These are phyloP conservation scores for Globisporangium recalcitrans DNA, from an alignment of 352 stramenopile genomes.

Conservation along the genomic window DNA sequence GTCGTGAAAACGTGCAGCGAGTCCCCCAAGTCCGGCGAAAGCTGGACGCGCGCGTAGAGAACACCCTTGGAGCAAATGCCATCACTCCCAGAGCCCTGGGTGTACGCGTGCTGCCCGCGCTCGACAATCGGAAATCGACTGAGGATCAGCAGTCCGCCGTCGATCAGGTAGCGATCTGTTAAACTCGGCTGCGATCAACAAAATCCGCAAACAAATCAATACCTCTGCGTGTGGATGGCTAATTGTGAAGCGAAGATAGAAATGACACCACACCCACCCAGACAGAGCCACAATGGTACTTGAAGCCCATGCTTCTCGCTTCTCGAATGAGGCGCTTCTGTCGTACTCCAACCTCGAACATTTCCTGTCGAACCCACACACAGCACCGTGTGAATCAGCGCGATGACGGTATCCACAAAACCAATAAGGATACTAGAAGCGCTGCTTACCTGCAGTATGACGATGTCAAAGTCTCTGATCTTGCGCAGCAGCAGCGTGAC, in stretches of 20 bases:
- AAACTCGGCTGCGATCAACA: slow-evolving; percentile 26
- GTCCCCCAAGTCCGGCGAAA: slow-evolving; percentile 59
- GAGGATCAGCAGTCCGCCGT: slow-evolving; percentile 76
- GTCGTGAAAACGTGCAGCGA: slow-evolving; percentile 82
- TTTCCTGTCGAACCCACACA: slow-evolving; percentile 35
- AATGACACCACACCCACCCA: slow-evolving; percentile 25
- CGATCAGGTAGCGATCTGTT: slow-evolving; percentile 50
- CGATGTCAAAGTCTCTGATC: slow-evolving; percentile 65
- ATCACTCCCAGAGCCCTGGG: slow-evolving; percentile 55
- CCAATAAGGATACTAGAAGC: not conserved
- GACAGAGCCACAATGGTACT: slow-evolving; percentile 72
- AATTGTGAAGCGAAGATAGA: not conserved
- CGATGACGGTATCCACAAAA: not conserved
- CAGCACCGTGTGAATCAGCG: not conserved
- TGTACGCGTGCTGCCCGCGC: slow-evolving; percentile 52
- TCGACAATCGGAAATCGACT: slow-evolving; percentile 78
- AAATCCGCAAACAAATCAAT: not conserved
- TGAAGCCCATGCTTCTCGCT: slow-evolving; percentile 53
- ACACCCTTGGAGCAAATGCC: slow-evolving; percentile 73
- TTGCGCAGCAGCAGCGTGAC: slow-evolving; percentile 64
- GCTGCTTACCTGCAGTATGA: slow-evolving; percentile 44
- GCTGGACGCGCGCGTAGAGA: slow-evolving; percentile 70
- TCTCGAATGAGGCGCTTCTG: slow-evolving; percentile 53
- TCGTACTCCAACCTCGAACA: slow-evolving; percentile 65
- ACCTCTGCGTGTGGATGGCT: not conserved